These are phyloP conservation scores for Eutrema salsugineum DNA, from an alignment of 441 rosid species.

Conservation along the genomic window DNA sequence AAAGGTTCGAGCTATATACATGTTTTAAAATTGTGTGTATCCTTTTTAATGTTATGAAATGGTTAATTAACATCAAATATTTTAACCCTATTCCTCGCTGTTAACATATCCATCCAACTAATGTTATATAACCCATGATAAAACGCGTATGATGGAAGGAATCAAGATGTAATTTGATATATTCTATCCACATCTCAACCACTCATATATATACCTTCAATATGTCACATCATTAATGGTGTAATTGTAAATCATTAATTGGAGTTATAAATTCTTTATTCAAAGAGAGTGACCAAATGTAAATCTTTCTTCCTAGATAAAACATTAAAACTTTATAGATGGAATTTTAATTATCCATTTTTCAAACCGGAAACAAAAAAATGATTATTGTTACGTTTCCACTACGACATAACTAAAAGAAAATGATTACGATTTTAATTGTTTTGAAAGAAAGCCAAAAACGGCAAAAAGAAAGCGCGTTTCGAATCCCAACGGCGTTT, in stretches of 20 bases:
- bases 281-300: background rate
- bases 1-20: background rate
- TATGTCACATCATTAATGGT: constrained; percentile 1
- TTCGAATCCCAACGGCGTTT: constrained; percentile 28
- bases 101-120: background rate
- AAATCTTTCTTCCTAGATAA: background rate
- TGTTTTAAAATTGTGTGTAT: background rate
- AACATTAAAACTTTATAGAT: background rate
- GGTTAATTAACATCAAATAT: background rate
- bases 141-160: background rate
- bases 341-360: background rate
- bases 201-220: background rate
- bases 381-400: constrained; percentile 11
- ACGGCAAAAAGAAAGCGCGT: constrained; percentile 16
- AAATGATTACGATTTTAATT: constrained; percentile 15
- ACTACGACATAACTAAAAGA: constrained; percentile 7
- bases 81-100: background rate
- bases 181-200: background rate
- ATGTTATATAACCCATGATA: background rate
- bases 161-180: background rate
- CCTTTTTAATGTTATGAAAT: background rate
- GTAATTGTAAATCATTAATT: background rate
- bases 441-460: constrained; percentile 15
- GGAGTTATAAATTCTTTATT: background rate
- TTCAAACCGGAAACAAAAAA: background rate